Percentiles rank a stretch among this genome's conserved stretches.
phyloP scores from a whole-genome alignment of 345 rosid species.

The Turnera subulata region DNA sequence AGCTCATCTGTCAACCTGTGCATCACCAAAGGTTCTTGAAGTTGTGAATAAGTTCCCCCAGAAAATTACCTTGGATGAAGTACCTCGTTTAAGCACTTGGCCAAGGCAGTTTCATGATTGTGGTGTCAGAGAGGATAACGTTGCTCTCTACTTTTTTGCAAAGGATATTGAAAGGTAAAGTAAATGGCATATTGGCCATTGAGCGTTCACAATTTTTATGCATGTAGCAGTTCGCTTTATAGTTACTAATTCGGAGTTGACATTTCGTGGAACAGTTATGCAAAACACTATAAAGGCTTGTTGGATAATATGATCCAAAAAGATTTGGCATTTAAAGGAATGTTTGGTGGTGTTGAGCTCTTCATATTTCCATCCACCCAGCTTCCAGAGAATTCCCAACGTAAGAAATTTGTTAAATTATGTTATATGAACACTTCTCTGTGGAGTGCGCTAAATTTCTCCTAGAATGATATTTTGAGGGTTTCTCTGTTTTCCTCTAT shows the following conservation, averaged over 20 bases:
- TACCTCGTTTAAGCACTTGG: constrained; percentile 78
- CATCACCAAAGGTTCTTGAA: constrained; percentile 31
- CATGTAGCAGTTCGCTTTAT: constrained; percentile 2
- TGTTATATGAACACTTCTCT: background rate
- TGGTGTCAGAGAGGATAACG: constrained; percentile 77
- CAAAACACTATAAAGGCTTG: constrained; percentile 68
- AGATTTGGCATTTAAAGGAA: constrained; percentile 85
- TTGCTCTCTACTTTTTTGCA: constrained; percentile 97
- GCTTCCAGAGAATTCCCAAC: constrained; percentile 79
- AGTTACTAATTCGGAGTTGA: background rate
- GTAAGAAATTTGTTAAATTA: constrained; percentile 45
- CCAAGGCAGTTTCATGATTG: constrained; percentile 65
- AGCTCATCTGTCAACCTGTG: constrained; percentile 31
- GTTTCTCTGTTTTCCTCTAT: background rate
- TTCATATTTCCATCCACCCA: constrained; percentile 81
- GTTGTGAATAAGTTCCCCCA: constrained; percentile 37
- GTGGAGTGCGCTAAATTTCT: background rate
- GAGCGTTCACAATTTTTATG: constrained; percentile 4
- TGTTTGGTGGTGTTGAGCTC: constrained; percentile 67
- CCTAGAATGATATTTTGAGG: background rate
- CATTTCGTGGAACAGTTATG: constrained; percentile 52
- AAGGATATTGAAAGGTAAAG: constrained; percentile 74
- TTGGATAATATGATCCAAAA: constrained; percentile 73
- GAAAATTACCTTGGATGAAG: constrained; percentile 62
- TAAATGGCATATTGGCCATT: background rate